Evolutionary conservation across 2,329 filamentous ascomycete genomes (phyloP), one percentile per base, ranked within the genome.

Genomic region (Clonostachys rosea): DNA sequence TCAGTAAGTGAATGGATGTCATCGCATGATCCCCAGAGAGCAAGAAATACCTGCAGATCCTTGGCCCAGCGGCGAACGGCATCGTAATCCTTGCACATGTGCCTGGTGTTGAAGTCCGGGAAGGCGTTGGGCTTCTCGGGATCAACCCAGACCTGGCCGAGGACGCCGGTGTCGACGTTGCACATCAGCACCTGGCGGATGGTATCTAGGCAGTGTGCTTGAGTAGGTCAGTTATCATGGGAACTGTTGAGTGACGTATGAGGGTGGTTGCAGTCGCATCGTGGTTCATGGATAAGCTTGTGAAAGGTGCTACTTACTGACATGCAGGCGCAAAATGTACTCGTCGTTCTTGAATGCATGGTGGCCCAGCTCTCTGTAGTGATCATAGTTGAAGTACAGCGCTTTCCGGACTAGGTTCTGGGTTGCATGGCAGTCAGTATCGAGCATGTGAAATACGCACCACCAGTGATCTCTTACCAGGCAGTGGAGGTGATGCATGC

Each of bases 151-250:
- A 84, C 71, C 54, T 85, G 79, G 12, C 80, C 80, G 0, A 84
- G 67, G 1, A 85, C 71, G 2, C 73, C 80, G 3, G 79, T 74
- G 52, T 85, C 82, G 17, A 76, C 68, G 30, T 74, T 78, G 60
- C 81, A 85, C 78, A 84, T 84, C 13, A 85, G 67, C 14, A 81
- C 76, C 56, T 85, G 81, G 2, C 81, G 75, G 41, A 85, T 49
- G 5, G 76, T 78, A 51, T 85, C 82, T 30, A 84, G 65, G 49
- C 82, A 85, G 50, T 85, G 81, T 5, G 76, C 74, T 76, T 43
- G 9, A 4, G 4, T 10, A 30, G 24, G 24, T 6, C 24, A 30
- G 24, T 30, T 10, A 30, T 2, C 24, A 30, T 30, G 24, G 8
- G 8, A 30, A 30, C 24, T 30, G 24, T 30, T 30, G 24, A 30